These are phyloP conservation scores for Castanopsis chinensis DNA, from an alignment of 306 rosid genomes.

Conservation along the genomic window DNA sequence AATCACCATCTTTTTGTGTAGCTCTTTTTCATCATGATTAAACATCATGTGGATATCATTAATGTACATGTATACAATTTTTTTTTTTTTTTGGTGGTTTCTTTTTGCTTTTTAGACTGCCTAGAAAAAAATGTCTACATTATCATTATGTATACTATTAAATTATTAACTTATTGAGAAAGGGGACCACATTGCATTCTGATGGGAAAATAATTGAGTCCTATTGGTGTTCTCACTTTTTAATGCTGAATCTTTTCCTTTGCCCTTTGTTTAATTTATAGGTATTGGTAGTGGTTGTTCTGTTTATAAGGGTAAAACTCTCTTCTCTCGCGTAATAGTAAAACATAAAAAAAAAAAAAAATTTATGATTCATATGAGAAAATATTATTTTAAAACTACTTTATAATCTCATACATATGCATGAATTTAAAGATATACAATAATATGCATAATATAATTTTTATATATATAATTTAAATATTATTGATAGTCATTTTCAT, in stretches of 20 bases:
- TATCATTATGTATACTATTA: not conserved
- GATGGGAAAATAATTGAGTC: not conserved
- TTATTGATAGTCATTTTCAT: too few relatives aligned
- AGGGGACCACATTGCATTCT: not conserved
- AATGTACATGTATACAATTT: not conserved
- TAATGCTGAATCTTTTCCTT: not conserved
- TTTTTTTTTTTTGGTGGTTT: not conserved
- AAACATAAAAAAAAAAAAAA: too few relatives aligned
- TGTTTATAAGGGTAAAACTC: too few relatives aligned
- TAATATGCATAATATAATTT: too few relatives aligned
- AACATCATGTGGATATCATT: not conserved
- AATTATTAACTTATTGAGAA: not conserved
- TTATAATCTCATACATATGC: too few relatives aligned
- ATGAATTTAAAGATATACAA: too few relatives aligned
- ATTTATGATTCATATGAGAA: too few relatives aligned
- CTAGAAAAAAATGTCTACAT: not conserved
- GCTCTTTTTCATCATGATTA: not conserved
- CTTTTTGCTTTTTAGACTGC: not conserved
- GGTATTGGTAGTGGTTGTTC: not conserved
- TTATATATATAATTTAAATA: too few relatives aligned
- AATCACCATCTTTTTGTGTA: conserved; percentile 8
- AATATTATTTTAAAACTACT: too few relatives aligned
- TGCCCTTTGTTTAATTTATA: not conserved
- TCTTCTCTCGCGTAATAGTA: too few relatives aligned
- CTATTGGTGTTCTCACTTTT: not conserved